Evolutionary conservation across 2,329 filamentous ascomycete species (phyloP), one percentile per base, ranked within the genome.

Genomic region (Beauveria rudraprayagi): DNA sequence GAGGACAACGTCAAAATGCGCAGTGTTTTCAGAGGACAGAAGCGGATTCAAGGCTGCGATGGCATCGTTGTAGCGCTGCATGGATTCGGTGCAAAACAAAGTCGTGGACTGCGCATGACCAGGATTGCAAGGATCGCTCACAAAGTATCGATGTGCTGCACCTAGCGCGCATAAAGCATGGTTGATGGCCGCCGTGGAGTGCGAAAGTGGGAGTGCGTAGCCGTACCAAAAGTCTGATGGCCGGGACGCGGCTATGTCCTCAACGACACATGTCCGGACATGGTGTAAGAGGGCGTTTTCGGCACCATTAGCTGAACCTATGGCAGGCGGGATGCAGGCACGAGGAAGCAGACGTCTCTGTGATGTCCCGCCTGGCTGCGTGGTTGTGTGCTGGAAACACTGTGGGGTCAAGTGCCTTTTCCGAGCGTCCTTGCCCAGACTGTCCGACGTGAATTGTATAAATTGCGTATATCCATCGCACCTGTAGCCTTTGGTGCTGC

Each of bases 31-130:
- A 5, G 62, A 61, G n/a, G 37, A 52, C 60, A 67, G 63, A 14
- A 68, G 54, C 14, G 66, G 62, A 16, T 66, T 62, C 51, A 68
- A 64, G 6, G 61, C 61, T 0, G 55, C 43, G 19, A 68, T 68
- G 9, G 67, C 65, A 22, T 63, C 57, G 19, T 67, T 67, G 61
- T 68, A 68, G 50, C 66, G 62, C 41, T 66, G 63, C 19, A 66
- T 63, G 50, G n/a, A 34, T 3, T 53, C 51, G 10, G 34, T 24
- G 19, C 5, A 50, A 6, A 26, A 41, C 11, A n/a, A 9, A 6
- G 34, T 26, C 19, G 11, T 53, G 51, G 34, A 5, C 34, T 5
- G 34, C 16, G 8, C 14, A 8, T 16, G 5, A 2, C 11, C 14
- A 5, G 30, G 5, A 40, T 40, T 9, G 10, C 11, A 5, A 17